These are phyloP conservation scores for Tetrapyrgos nigripes DNA, from an alignment of 1,284 basidiomycete species.

Conservation along the genomic window DNA sequence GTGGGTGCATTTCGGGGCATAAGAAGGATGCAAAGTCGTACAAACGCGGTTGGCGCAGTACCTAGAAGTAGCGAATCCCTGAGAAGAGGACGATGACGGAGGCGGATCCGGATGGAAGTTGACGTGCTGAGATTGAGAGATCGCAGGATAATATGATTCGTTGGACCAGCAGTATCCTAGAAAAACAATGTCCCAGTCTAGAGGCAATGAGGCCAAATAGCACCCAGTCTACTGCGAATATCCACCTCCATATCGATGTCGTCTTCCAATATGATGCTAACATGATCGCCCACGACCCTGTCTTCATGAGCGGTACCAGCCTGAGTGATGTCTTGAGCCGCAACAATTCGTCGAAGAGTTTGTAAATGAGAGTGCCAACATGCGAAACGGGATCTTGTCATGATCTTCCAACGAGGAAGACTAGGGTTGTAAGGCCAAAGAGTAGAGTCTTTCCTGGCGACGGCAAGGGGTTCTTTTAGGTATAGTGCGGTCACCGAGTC, in stretches of 20 bases:
- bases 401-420: slow-evolving; percentile 52
- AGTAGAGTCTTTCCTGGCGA: slow-evolving; percentile 53
- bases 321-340: slow-evolving; percentile 25
- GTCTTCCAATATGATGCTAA: slow-evolving; percentile 74
- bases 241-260: slow-evolving; percentile 83
- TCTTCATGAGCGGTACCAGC: slow-evolving; percentile 25
- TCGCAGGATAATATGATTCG: slow-evolving; percentile 48
- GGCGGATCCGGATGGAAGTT: background rate
- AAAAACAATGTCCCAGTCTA: slow-evolving; percentile 78
- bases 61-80: too few species aligned
- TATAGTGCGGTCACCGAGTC: background rate
- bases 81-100: background rate
- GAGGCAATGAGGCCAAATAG: slow-evolving; percentile 65
- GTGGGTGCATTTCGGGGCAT: slow-evolving; percentile 70
- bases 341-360: slow-evolving; percentile 54
- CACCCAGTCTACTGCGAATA: slow-evolving; percentile 52
- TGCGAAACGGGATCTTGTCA: slow-evolving; percentile 66
- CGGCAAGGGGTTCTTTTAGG: slow-evolving; percentile 44
- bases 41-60: slow-evolving; percentile 22
- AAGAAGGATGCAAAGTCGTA: slow-evolving; percentile 56
- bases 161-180: slow-evolving; percentile 81
- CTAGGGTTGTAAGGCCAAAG: slow-evolving; percentile 44
- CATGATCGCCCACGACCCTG: slow-evolving; percentile 15
- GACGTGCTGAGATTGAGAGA: slow-evolving; percentile 21
- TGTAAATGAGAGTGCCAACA: slow-evolving; percentile 80